Evolutionary conservation across 768 basidiomycete species (phyloP), one percentile per base, ranked within the genome.

Genomic region (Mycena rosella): DNA sequence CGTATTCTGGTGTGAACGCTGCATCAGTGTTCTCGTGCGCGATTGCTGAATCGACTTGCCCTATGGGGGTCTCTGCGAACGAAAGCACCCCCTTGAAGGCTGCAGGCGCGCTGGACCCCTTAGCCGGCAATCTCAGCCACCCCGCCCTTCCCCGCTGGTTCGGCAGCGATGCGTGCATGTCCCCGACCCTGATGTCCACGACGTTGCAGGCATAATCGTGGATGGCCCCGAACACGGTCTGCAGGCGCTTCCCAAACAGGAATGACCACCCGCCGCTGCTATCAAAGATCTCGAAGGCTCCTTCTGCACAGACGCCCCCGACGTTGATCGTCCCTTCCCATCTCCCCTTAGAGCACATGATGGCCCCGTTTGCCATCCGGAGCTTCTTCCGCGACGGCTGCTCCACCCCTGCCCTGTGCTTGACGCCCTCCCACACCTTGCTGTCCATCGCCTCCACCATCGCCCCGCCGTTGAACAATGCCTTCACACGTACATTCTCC

Each of bases 281-380:
- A 3, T 63, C 51, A 52, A 77, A 77, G 2, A 77, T 69, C 49
- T 76, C 72, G 36, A 77, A 73, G 5, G 45, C 30, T 11, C 24
- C 55, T 4, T 27, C 11, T 9, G 17, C n/a, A 15, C 44, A 13
- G 1, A 77, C 30, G 5, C 38, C 38, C 5, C 17, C 14, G 9
- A 15, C 17, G 5, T 13, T 15, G 38, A 40, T 15, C 10, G 14
- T 15, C 14, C 38, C 38, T 13, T 15, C 38, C 38, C 38, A 40
- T 15, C 10, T 3, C 17, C 5, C 38, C 38, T 40, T 15, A 5
- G 38, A 40, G 3, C 4, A 15, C 5, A 40, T 18, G 17, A 13
- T 5, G 17, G 30, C 18, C 0, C 79, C 77, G 66, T 79, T 73
- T 15, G 80, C 81, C 80, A 82, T 79, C 1, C 74, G 38, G 2